Percentiles rank a stretch among this genome's conserved stretches.
Conservation (phyloP, 345 rosid species). For the Erodium maritimum region DNA sequence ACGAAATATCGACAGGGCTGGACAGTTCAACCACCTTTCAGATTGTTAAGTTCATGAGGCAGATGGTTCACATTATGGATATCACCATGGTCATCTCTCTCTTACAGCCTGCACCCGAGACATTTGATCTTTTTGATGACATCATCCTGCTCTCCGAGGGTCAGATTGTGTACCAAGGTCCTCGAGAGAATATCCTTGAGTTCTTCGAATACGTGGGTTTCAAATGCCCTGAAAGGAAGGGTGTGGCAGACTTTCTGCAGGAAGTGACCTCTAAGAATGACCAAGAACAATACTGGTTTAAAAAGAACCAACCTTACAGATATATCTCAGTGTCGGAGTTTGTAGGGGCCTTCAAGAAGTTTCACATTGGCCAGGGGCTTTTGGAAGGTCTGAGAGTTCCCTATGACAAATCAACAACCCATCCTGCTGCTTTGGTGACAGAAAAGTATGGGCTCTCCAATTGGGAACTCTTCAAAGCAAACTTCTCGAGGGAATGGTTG, state of each 20-base stretch:
- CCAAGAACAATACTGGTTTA: constrained; percentile 48
- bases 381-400: constrained; percentile 29
- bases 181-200: constrained; percentile 33
- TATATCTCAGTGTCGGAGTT: constrained; percentile 32
- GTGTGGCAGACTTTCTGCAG: constrained; percentile 49
- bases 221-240: constrained; percentile 51
- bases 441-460: constrained; percentile 41
- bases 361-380: constrained; percentile 30
- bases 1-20: constrained; percentile 53
- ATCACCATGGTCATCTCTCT: constrained; percentile 48
- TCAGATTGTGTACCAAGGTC: constrained; percentile 50
- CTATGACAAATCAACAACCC: constrained; percentile 29
- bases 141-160: constrained; percentile 50
- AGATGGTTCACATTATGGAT: constrained; percentile 55
- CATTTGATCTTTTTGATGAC: constrained; percentile 47
- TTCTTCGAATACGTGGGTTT: constrained; percentile 41
- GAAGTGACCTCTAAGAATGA: constrained; percentile 52
- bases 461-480: constrained; percentile 51
- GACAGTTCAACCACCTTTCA: constrained; percentile 62
- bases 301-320: constrained; percentile 22
- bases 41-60: constrained; percentile 38
- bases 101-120: constrained; percentile 57
- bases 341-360: constrained; percentile 22
- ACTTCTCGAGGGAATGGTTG: constrained; percentile 45
- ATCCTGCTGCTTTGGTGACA: constrained; percentile 43